These are phyloP conservation scores for Apiospora koreana DNA, from an alignment of 2,329 filamentous ascomycete species.

Conservation along the genomic window DNA sequence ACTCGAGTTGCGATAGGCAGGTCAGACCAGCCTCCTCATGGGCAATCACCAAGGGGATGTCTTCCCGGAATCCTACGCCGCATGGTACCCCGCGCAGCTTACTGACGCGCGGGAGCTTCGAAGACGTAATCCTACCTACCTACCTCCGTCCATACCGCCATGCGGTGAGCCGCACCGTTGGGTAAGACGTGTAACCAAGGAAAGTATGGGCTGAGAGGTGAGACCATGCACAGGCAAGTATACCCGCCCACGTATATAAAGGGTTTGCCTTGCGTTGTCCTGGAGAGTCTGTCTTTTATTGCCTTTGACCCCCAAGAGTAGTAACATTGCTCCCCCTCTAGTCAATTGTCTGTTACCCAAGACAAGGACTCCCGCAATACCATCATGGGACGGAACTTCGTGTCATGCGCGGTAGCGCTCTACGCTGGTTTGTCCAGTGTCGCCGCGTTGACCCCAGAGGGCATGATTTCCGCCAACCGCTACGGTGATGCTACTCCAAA, in stretches of 20 bases:
- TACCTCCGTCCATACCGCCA: not conserved
- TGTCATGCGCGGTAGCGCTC: not conserved
- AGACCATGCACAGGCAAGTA: not conserved
- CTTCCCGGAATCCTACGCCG: not conserved
- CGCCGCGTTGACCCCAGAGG: conserved; percentile 32
- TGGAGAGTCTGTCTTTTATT: not conserved
- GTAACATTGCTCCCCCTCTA: not conserved
- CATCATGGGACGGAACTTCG: not conserved
- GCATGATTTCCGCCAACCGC: conserved; percentile 34
- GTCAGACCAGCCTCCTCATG: not conserved
- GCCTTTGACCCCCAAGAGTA: not conserved
- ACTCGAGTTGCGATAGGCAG: not conserved
- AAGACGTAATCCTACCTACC: too few species aligned
- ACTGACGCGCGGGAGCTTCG: not conserved
- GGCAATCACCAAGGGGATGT: not conserved
- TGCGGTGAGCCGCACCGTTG: not conserved
- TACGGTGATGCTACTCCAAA: conserved; percentile 33
- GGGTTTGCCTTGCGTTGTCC: not conserved
- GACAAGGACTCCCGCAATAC: not conserved
- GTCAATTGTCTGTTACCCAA: not conserved
- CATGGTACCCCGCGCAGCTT: not conserved
- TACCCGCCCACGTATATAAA: not conserved
- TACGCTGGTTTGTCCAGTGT: conserved; percentile 14
- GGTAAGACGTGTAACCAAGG: not conserved
- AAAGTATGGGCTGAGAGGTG: not conserved